phyloP scores from a whole-genome alignment of 495 filamentous ascomycete genomes.

The Xylaria curta region DNA sequence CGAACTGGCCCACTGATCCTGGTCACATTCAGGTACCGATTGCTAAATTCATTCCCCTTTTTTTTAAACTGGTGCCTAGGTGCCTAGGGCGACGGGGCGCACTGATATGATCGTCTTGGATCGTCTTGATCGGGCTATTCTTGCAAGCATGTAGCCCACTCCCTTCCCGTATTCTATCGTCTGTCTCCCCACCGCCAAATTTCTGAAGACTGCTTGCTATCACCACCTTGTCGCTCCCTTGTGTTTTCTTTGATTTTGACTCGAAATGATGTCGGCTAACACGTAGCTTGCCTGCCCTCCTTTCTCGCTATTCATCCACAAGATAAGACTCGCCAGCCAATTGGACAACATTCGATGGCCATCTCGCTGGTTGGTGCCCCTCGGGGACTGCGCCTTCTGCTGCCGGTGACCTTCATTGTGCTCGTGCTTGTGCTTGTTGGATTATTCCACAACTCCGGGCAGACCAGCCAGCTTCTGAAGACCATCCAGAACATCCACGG shows the following conservation, averaged over 20 bases:
- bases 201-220: background rate
- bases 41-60: conserved; percentile 1
- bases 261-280: background rate
- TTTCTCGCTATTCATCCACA: background rate
- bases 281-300: conserved; percentile 3
- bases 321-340: background rate
- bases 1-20: conserved; percentile 11
- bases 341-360: conserved; percentile 12
- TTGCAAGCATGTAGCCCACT: conserved; percentile 8
- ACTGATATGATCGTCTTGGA: background rate
- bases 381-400: conserved; percentile 35
- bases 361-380: conserved; percentile 38
- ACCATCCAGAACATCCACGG: conserved; percentile 29
- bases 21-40: conserved; percentile 21
- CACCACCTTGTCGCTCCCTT: conserved; percentile 7
- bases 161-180: background rate
- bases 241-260: background rate
- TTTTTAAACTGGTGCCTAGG: conserved; percentile 19
- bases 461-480: conserved; percentile 32
- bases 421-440: conserved; percentile 36
- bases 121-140: background rate
- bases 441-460: conserved; percentile 29
- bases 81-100: background rate
- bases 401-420: conserved; percentile 32
- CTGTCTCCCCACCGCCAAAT: background rate